Evolutionary conservation across 2,329 filamentous ascomycete genomes (phyloP), one percentile per base, ranked within the genome.

Genomic region (Alternaria triticina): DNA sequence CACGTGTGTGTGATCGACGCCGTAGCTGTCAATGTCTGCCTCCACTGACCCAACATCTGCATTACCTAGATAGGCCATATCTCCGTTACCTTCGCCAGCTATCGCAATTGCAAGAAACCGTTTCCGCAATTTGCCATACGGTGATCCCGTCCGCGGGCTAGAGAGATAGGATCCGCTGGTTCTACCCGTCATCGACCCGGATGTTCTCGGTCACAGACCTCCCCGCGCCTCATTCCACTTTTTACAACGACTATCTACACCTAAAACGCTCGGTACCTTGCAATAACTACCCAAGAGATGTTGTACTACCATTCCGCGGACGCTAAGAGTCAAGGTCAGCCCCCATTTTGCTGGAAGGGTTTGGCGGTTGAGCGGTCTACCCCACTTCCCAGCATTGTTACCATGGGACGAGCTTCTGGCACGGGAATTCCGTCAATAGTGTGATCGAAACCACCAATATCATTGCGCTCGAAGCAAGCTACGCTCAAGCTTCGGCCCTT

Each of bases 391-490:
- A 62, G 57, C 50, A 20, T 62, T 23, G 49, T 30, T 58, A 68
- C 68, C 70, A 71, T 66, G 68, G 70, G 52, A 68, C 71, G 57
- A 55, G 57, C 47, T 52, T 52, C 57, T 63, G 60, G 62, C 57
- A 66, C 68, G 63, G 71, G 22, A 65, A 54, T 67, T 62, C 68
- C 66, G 65, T 63, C 59, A 58, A 59, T 61, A 59, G 57, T 66
- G 62, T 61, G 45, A 46, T 51, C 52, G 30, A 51, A 25, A 54
- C 43, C 28, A 55, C 47, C 40, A 57, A 40, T 43, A 50, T 50
- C 43, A n/a, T 50, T 40, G 46, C 23, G 23, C 44, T 22, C 44
- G 44, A 54, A 30, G 36, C n/a, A 25, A 50, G 46, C 45, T 51
- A 65, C 23, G 25, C 50, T 54, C 27, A 51, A 59, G 22, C 54